A percentile compares a stretch with the other conserved stretches of the same genome.
Conservation (phyloP, 257 asterid genomes). For the Solanum megistacrolobum region DNA sequence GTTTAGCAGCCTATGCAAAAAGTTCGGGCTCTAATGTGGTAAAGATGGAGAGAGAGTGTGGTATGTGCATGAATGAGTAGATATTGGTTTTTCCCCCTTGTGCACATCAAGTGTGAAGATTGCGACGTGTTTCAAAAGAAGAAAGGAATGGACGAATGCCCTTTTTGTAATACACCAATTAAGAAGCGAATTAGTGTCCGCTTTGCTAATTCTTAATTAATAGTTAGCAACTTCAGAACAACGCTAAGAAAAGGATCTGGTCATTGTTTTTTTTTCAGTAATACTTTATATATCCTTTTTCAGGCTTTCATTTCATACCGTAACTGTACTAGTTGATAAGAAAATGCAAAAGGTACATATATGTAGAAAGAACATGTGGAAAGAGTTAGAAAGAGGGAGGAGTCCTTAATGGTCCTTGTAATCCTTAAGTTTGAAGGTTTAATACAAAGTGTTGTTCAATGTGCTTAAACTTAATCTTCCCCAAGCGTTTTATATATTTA, state of each 20-base stretch:
- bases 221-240: not conserved
- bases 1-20: conserved; percentile 37
- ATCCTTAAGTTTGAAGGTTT: not conserved
- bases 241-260: not conserved
- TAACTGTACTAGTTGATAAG: not conserved
- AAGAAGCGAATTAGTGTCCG: conserved; percentile 33
- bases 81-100: conserved; percentile 72
- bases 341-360: not conserved
- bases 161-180: conserved; percentile 62
- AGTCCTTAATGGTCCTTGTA: not conserved
- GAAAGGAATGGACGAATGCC: conserved; percentile 65
- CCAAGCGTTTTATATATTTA: not conserved
- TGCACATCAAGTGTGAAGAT: conserved; percentile 57
- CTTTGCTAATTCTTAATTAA: conserved; percentile 12
- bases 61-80: conserved; percentile 71
- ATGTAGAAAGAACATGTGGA: not conserved
- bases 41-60: conserved; percentile 63
- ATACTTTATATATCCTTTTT: not conserved
- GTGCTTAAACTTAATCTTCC: not conserved
- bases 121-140: conserved; percentile 49
- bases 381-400: not conserved
- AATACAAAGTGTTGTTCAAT: not conserved
- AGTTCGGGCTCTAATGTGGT: conserved; percentile 18
- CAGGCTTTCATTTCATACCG: not conserved
- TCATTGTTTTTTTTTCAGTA: not conserved